A percentile compares a stretch with the other conserved stretches of the same genome.
Conservation (phyloP, 2,329 filamentous ascomycete genomes). For the Colletotrichum acutatum region DNA sequence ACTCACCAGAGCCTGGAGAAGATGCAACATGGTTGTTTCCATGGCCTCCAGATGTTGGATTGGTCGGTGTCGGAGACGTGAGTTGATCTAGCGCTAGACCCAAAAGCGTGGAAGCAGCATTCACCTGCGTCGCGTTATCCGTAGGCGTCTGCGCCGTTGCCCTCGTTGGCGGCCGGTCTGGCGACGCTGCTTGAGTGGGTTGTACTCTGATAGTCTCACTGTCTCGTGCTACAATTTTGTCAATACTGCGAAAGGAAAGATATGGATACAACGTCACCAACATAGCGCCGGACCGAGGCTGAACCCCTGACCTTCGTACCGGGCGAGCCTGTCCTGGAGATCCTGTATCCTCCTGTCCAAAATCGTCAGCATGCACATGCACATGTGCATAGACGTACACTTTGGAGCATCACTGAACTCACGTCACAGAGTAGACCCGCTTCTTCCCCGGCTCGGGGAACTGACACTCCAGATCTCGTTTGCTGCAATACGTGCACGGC, state of each 20-base stretch:
- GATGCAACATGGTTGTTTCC: background rate
- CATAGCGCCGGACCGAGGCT: background rate
- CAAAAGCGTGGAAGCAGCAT: constrained; percentile 18
- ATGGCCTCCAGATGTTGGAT: background rate
- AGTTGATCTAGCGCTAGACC: constrained; percentile 17
- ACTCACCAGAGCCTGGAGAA: constrained; percentile 12
- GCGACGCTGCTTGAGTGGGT: background rate
- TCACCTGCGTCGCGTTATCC: constrained; percentile 29
- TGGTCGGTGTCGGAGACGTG: background rate
- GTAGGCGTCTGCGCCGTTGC: constrained; percentile 3
- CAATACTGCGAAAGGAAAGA: background rate
- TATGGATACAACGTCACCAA: background rate
- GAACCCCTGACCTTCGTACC: constrained; percentile 31
- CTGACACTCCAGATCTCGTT: constrained; percentile 16
- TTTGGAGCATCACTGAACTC: background rate
- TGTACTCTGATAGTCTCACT: background rate
- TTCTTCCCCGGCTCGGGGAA: constrained; percentile 31
- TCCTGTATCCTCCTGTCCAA: constrained; percentile 34
- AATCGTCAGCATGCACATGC: background rate
- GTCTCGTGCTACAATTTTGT: background rate
- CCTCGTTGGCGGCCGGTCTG: constrained; percentile 1
- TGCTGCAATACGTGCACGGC: constrained; percentile 34
- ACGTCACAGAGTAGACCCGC: constrained; percentile 35
- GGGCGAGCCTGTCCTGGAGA: constrained; percentile 34
- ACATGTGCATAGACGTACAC: background rate